Conservation (phyloP, 1,284 basidiomycete genomes). For the Ustilago bromivora region DNA sequence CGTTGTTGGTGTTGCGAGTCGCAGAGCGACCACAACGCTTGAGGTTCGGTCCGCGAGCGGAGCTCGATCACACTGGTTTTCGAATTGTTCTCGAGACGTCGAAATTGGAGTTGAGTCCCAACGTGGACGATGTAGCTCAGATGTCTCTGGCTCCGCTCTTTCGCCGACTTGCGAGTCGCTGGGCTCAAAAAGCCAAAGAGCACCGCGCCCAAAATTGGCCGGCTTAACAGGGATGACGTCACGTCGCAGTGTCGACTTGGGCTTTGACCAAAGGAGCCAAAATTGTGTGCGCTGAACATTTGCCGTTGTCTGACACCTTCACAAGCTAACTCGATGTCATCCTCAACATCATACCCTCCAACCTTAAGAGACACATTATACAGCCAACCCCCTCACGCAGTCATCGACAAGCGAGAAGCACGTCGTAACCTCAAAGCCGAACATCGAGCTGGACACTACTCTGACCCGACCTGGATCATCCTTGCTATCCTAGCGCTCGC, state of each 20-base stretch:
- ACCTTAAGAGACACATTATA: conserved; percentile 32
- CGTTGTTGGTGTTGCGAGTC: too few relatives aligned
- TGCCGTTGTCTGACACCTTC: background rate
- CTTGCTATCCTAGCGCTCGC: conserved; percentile 32
- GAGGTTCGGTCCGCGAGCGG: too few relatives aligned
- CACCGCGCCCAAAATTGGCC: background rate
- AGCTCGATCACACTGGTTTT: too few relatives aligned
- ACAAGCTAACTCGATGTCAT: conserved; percentile 32
- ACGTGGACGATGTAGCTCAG: too few relatives aligned
- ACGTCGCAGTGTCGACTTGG: background rate
- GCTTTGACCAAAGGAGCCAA: background rate
- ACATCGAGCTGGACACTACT: conserved; percentile 42
- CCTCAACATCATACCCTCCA: conserved; percentile 11
- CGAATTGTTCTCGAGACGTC: too few relatives aligned
- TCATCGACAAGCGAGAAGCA: conserved; percentile 47
- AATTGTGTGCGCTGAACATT: background rate
- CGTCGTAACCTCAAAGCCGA: conserved; percentile 36
- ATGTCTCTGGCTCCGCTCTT: too few relatives aligned
- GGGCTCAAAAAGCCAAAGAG: background rate
- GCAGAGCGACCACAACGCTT: too few relatives aligned
- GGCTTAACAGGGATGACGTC: conserved; percentile 1
- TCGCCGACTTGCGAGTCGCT: too few relatives aligned
- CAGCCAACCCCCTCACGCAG: conserved; percentile 34
- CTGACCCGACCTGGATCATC: conserved; percentile 47
- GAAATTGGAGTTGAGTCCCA: too few relatives aligned